phyloP scores from a whole-genome alignment of 768 basidiomycete species.

The Mycena amicta region DNA sequence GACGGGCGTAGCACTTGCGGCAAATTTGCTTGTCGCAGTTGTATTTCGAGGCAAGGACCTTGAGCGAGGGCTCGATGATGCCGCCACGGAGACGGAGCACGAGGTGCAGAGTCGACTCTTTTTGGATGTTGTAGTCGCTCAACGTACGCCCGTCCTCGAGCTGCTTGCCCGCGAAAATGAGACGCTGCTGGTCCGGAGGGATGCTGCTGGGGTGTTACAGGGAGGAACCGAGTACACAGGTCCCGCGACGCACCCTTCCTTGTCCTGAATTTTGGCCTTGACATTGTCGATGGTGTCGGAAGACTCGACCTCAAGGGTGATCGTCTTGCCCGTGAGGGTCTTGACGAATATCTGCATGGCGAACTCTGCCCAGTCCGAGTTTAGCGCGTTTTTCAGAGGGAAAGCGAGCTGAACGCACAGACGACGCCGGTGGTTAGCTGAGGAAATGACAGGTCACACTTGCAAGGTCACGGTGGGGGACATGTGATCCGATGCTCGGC shows the following conservation, averaged over 20 bases:
- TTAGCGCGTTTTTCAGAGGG: no score
- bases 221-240: neutral
- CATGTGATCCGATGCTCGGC: neutral
- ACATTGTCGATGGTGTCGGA: slow-evolving; percentile 97
- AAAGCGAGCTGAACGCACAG: no score
- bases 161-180: slow-evolving; percentile 98
- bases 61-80: slow-evolving; percentile 98
- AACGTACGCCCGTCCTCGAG: slow-evolving; percentile 97
- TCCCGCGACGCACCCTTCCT: slow-evolving; percentile 48
- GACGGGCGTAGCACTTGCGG: slow-evolving; percentile 99
- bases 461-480: neutral
- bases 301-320: slow-evolving; percentile 98
- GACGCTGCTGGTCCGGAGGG: slow-evolving; percentile 91
- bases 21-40: slow-evolving; percentile 99
- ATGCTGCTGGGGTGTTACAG: slow-evolving; percentile 67
- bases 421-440: no score
- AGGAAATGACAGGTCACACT: neutral
- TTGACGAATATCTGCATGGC: slow-evolving; percentile 66
- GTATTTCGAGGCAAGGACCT: slow-evolving; percentile 95
- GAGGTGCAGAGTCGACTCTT: slow-evolving; percentile 88
- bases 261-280: slow-evolving; percentile 71
- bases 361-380: no score
- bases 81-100: slow-evolving; percentile 86
- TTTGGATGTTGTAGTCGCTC: slow-evolving; percentile 94
- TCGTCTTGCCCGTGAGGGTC: slow-evolving; percentile 95